These are phyloP conservation scores for Wickerhamomyces mucosus DNA, from an alignment of 805 yeast genomes.

Conservation along the genomic window DNA sequence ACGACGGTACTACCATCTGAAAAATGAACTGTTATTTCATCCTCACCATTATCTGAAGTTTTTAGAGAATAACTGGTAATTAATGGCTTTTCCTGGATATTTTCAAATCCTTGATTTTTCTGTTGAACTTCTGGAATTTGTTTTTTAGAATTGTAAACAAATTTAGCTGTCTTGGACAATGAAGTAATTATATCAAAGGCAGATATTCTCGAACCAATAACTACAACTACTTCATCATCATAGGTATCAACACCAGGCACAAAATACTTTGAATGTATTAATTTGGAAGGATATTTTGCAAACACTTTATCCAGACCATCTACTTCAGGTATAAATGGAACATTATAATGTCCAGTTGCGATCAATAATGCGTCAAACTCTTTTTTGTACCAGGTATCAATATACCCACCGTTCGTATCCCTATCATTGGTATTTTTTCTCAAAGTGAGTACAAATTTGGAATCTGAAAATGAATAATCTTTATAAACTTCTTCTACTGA, in stretches of 20 bases:
- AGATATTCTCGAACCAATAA: constrained; percentile 62
- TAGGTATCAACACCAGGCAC: constrained; percentile 26
- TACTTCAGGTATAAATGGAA: constrained; percentile 41
- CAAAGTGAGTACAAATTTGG: constrained; percentile 18
- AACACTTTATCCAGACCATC: constrained; percentile 31
- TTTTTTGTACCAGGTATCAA: constrained; percentile 29
- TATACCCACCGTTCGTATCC: constrained; percentile 8
- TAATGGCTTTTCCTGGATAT: constrained; percentile 27
- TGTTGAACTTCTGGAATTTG: constrained; percentile 26
- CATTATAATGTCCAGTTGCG: constrained; percentile 47
- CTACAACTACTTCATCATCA: constrained; percentile 28
- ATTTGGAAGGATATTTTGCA: constrained; percentile 6
- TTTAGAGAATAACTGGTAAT: constrained; percentile 25
- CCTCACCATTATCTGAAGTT: constrained; percentile 14
- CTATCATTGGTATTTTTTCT: constrained; percentile 13
- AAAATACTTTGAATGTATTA: constrained; percentile 34
- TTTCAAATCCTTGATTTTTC: constrained; percentile 9
- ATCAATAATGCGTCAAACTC: constrained; percentile 33
- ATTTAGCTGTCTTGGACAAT: constrained; percentile 24
- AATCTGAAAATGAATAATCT: constrained; percentile 3
- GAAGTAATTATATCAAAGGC: constrained; percentile 42
- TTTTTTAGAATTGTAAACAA: neutral
- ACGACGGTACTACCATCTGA: constrained; percentile 32
- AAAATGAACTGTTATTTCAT: constrained; percentile 24
- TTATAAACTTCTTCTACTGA: constrained; percentile 26